Base-by-base conservation (phyloP, 2,329 filamentous ascomycete genomes). In the Knufia petricola region DNA sequence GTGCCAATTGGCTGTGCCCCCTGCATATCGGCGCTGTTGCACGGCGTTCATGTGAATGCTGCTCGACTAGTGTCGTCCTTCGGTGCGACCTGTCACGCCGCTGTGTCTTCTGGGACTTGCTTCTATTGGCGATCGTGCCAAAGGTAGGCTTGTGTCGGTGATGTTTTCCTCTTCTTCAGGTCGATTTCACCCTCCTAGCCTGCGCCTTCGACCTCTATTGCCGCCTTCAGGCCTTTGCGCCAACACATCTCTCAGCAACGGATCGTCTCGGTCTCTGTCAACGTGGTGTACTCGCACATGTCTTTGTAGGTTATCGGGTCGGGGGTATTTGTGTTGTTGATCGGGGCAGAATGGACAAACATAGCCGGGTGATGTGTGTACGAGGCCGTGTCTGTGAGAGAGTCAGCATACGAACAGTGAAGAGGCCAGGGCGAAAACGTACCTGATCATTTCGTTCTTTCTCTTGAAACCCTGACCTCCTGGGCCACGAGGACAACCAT, bases 311-410 rank as follows among this genome's bases (percentile, higher is more conserved):
- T 96, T 96, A 65, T 98, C 92, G 28, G 92, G 92, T 58, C 92
- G 76, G 3, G 92, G 92, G 64, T 96, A 96, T 63, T 85, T 89
- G 65, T 95, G 90, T 63, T 95, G 88, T 56, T 88, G 77, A 60
- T 95, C 88, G 1, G 87, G 85, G 64, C 92, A 98, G 63, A 95
- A 96, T 0, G 92, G 92, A 64, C 92, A 98, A 24, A 95, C 82
- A 61, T 96, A 98, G 52, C 90, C 90, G 1, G 92, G 92, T 6
- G 87, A 94, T 56, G 88, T 84, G 61, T 98, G 92, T 3, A 96
- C 92, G 2, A 96, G 76, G 1, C 90, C 89, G 60, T 83, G 79
- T n/a, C 79, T 58, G 31, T 28, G n/a, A n/a, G 19, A 26, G 32
- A 17, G 3, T 32, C 31, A 24, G 39, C 46, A 23, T 47, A 41